Percentiles rank a stretch among this genome's conserved stretches.
phyloP scores from a whole-genome alignment of 169 alveolate species.

The Sarcocystis neurona region DNA sequence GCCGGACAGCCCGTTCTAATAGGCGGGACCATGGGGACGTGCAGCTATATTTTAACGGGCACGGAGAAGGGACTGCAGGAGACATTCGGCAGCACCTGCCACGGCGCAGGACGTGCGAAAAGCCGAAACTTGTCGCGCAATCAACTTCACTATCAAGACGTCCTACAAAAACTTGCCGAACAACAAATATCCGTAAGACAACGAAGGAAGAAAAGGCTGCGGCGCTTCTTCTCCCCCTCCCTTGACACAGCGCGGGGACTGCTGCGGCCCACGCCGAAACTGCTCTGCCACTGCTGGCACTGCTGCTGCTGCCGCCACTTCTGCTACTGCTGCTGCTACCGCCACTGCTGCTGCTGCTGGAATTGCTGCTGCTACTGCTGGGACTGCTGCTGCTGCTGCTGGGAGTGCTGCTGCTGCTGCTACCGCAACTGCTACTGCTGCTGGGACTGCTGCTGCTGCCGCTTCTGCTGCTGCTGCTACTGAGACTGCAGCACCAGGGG shows the following conservation, averaged over 20 bases:
- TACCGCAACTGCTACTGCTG: not conserved
- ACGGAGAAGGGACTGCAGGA: conserved; percentile 82
- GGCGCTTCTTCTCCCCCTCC: not conserved
- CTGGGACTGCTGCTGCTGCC: not conserved
- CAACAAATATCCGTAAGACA: conserved; percentile 60
- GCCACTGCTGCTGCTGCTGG: not conserved
- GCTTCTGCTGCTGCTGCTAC: conserved; percentile 12
- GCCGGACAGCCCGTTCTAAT: conserved; percentile 89
- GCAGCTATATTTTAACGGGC: conserved; percentile 86
- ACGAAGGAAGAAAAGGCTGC: not conserved
- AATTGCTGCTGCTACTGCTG: conserved; percentile 13
- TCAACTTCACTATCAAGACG: conserved; percentile 76
- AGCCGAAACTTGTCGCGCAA: conserved; percentile 82
- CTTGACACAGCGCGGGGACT: not conserved
- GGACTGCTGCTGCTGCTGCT: conserved; percentile 21
- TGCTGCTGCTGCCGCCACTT: not conserved
- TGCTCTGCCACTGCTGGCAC: conserved; percentile 3
- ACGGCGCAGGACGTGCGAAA: conserved; percentile 88
- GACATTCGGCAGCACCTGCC: conserved; percentile 88
- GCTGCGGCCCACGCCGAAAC: not conserved
- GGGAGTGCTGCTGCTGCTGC: not conserved
- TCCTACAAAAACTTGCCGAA: conserved; percentile 75
- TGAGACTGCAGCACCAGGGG: conserved; percentile 10
- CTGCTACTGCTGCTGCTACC: not conserved
- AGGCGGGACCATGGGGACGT: conserved; percentile 91